Base-by-base conservation (phyloP, 768 basidiomycete genomes). In the Collybia sordida region DNA sequence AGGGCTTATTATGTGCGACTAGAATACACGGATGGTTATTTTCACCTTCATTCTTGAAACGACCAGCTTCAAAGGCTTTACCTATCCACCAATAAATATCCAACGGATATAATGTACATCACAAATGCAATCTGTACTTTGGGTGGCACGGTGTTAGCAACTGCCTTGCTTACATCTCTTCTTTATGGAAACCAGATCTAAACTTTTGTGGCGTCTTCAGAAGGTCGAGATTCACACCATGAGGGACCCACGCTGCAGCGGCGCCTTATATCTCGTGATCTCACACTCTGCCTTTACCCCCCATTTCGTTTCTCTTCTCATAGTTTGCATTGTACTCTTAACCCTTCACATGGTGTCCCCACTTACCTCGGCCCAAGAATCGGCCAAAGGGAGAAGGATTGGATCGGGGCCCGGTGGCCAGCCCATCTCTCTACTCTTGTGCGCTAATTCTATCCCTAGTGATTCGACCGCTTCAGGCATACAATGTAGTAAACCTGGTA, bases 361-460 rank as follows among this genome's bases (percentile, higher is more conserved):
- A 22, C n/a, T 12, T 25, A 22, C 25, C 17, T 15, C 24, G 39
- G n/a, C 12, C 1, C 52, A 63, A 3, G 59, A 63, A 44, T 56
- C 53, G 42, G 42, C 61, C 18, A 60, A 60, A 58, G 61, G 61
- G 6, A 57, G 60, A 43, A 53, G 58, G 12, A 41, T 68, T 47
- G 67, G 67, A n/a, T 65, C 65, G 45, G 57, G 52, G 12, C 54
- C 53, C 9, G 51, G 54, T 35, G 63, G 65, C 11, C 52, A 49
- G 23, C 56, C 65, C 2, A 52, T 67, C 17, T 59, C 57, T 41
- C 56, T 53, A 36, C 51, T 57, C 19, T 49, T 59, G 50, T 68
- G 67, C 45, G 64, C 58, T n/a, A 67, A 65, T 31, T 15, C 28
- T 7, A 8, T 12, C 31, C 9, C 11, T 40, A 39, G 53, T 22